Conservation (phyloP, 163 green algal species). For the Scenedesmus sp. region DNA sequence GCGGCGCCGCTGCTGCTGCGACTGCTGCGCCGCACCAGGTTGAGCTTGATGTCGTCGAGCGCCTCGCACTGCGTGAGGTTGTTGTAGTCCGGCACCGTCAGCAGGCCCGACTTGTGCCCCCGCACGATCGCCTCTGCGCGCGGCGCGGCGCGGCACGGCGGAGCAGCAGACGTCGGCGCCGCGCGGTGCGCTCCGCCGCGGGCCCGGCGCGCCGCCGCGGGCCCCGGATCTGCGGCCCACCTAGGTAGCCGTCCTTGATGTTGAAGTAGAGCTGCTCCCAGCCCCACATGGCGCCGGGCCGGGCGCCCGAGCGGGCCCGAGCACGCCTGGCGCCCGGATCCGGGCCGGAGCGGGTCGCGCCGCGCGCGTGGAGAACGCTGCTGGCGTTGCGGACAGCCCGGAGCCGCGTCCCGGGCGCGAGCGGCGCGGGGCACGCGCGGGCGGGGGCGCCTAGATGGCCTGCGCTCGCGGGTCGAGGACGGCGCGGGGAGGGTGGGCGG, state of each 20-base stretch:
- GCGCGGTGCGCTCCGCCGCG: too few species aligned
- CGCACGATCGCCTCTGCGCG: constrained; percentile 89
- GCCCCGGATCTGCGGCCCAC: constrained; percentile 55
- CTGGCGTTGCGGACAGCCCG: too few species aligned
- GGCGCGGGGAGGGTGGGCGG: too few species aligned
- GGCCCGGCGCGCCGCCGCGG: background rate
- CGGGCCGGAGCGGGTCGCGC: too few species aligned
- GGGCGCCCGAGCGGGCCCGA: too few species aligned
- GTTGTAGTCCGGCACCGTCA: constrained; percentile 95
- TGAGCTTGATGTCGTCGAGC: constrained; percentile 98
- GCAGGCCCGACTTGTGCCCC: constrained; percentile 88
- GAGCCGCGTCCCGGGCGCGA: too few species aligned
- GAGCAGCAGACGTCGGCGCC: too few species aligned
- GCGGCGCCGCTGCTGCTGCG: background rate
- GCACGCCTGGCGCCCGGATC: too few species aligned
- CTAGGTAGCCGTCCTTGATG: constrained; percentile 97
- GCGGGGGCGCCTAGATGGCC: too few species aligned
- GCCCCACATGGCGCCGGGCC: constrained; percentile 64
- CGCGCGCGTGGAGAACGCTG: too few species aligned
- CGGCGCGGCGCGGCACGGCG: background rate
- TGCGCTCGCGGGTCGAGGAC: too few species aligned
- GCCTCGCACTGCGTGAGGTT: constrained; percentile 97
- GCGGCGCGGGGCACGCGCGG: too few species aligned
- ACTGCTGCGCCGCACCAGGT: constrained; percentile 76
- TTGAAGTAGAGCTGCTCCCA: constrained; percentile 89